Evolutionary conservation across 352 stramenopile species (phyloP).

Genomic region (Phytophthora quininea): DNA sequence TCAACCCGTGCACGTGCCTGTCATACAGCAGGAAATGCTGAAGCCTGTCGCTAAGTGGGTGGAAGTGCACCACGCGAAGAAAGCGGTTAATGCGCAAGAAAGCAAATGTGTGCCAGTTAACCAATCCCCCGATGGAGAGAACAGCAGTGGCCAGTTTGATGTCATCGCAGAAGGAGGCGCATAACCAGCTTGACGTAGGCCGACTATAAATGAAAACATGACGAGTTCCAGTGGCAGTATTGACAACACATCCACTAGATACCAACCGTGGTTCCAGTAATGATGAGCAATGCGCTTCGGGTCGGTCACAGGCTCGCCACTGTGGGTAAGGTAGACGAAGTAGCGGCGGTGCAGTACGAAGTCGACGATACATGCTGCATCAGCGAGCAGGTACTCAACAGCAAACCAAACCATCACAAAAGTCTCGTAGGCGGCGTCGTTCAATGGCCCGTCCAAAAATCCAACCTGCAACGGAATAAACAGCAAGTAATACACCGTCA

Average conservation of each 20-base stretch:
- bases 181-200: constrained; percentile 22
- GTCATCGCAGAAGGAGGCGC: constrained; percentile 29
- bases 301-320: constrained; percentile 49
- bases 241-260: constrained; percentile 53
- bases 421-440: constrained; percentile 23
- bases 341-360: constrained; percentile 61
- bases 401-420: constrained; percentile 48
- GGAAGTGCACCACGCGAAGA: constrained; percentile 56
- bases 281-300: constrained; percentile 37
- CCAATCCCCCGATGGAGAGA: constrained; percentile 17
- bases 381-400: constrained; percentile 57
- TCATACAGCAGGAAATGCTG: constrained; percentile 70
- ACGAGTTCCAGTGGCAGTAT: constrained; percentile 60
- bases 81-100: constrained; percentile 59
- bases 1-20: constrained; percentile 22
- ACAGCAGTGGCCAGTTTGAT: constrained; percentile 20
- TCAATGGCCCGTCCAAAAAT: constrained; percentile 62
- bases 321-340: constrained; percentile 57
- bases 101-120: constrained; percentile 59
- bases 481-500: constrained; percentile 65
- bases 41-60: constrained; percentile 47
- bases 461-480: constrained; percentile 62
- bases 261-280: constrained; percentile 57
- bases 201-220: constrained; percentile 28
- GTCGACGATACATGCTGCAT: constrained; percentile 55